Percentiles rank a stretch among this genome's conserved stretches.
phyloP scores from a whole-genome alignment of 2,329 filamentous ascomycete genomes.

The Fusarium devonianum region DNA sequence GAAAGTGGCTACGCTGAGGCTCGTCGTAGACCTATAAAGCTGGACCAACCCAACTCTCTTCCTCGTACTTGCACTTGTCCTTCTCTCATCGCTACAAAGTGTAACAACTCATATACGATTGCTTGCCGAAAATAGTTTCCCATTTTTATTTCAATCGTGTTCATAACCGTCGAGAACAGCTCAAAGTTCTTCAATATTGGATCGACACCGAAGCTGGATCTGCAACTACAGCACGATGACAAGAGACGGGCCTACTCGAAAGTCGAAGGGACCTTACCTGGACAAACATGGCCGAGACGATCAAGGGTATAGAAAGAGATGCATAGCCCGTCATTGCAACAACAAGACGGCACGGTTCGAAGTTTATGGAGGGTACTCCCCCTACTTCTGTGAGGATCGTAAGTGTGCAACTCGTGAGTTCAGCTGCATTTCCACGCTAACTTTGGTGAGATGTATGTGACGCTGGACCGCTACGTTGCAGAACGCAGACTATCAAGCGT shows the following conservation, averaged over 20 bases:
- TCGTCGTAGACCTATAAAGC: not conserved
- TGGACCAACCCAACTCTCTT: too few relatives aligned
- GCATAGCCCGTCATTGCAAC: not conserved
- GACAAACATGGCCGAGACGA: too few relatives aligned
- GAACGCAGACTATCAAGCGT: accelerated
- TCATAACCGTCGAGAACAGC: too few relatives aligned
- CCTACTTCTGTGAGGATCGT: not conserved
- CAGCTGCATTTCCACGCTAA: not conserved
- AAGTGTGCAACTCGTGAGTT: not conserved
- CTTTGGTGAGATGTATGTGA: not conserved
- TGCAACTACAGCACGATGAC: too few relatives aligned
- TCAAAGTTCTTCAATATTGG: too few relatives aligned
- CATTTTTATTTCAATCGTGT: too few relatives aligned
- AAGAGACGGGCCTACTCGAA: too few relatives aligned
- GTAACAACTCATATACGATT: not conserved
- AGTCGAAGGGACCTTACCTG: too few relatives aligned
- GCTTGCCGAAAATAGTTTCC: too few relatives aligned
- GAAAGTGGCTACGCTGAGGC: not conserved
- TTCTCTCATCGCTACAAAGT: not conserved
- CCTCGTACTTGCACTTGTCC: not conserved
- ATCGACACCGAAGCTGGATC: too few relatives aligned
- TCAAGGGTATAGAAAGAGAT: not conserved
- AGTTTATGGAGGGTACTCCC: not conserved
- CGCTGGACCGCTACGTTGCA: not conserved
- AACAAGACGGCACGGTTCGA: not conserved